phyloP scores from a whole-genome alignment of 2,329 filamentous ascomycete species.

The Colletotrichum sp. region DNA sequence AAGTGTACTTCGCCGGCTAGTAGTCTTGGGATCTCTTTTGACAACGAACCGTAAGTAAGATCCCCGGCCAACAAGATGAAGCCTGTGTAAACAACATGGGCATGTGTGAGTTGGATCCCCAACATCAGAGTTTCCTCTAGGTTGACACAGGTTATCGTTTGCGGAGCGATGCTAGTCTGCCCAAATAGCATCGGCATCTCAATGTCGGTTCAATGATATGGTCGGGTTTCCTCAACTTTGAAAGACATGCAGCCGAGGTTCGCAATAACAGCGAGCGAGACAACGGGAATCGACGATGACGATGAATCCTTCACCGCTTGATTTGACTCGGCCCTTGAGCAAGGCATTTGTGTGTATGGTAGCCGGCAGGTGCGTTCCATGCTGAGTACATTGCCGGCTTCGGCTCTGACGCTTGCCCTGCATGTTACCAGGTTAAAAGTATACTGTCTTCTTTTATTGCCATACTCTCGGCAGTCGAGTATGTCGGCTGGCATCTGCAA shows the following conservation, averaged over 20 bases:
- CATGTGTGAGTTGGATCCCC: not conserved
- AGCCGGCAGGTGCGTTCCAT: not conserved
- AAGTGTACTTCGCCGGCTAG: not conserved
- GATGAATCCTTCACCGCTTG: not conserved
- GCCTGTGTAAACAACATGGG: not conserved
- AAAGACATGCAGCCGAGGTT: not conserved
- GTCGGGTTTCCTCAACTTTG: not conserved
- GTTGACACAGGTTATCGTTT: not conserved
- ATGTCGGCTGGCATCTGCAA: not conserved
- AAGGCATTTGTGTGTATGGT: not conserved
- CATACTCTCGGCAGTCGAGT: not conserved
- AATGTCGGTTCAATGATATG: not conserved
- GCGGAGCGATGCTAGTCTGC: not conserved
- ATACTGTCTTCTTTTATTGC: not conserved
- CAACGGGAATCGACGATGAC: not conserved
- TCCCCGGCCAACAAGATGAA: not conserved
- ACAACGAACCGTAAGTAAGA: not conserved
- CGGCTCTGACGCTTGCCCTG: not conserved
- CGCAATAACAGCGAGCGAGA: not conserved
- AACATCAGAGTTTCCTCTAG: not conserved
- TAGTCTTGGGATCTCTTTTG: not conserved
- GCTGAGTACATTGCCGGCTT: not conserved
- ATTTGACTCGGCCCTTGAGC: not conserved
- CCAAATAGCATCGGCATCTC: not conserved
- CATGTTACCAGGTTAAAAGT: not conserved